Percentiles rank a stretch among this genome's conserved stretches.
phyloP scores from a whole-genome alignment of 148 eudicot genomes.

The Silene latifolia region DNA sequence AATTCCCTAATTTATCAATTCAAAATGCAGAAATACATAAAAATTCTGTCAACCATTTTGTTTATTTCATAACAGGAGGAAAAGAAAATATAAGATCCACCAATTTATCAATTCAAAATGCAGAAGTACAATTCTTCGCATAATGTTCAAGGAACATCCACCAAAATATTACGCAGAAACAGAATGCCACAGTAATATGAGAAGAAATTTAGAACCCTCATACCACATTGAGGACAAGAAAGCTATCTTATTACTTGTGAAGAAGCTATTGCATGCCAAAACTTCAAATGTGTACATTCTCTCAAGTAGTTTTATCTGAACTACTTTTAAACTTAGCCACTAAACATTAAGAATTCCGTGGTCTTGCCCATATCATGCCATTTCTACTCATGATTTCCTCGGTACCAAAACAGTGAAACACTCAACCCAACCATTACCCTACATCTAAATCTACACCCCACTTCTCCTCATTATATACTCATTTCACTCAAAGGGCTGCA shows the following conservation, averaged over 20 bases:
- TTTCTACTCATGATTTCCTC: not conserved
- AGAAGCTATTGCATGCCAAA: not conserved
- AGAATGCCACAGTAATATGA: not conserved
- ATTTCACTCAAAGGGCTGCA: not conserved
- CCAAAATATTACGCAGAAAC: not conserved
- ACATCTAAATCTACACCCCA: not conserved
- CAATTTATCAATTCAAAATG: not conserved
- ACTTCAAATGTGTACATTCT: not conserved
- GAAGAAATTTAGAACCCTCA: not conserved
- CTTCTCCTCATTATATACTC: not conserved
- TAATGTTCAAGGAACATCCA: not conserved
- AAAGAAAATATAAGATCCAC: not conserved
- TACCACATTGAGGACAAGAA: slow-evolving; percentile 1
- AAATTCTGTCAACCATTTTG: not conserved
- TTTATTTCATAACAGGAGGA: not conserved
- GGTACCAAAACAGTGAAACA: not conserved
- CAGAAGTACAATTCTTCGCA: not conserved
- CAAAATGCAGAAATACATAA: not conserved
- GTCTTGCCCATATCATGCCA: not conserved
- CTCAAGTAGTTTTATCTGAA: not conserved
- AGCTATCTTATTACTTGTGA: not conserved
- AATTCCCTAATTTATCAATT: too few species aligned
- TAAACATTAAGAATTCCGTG: not conserved
- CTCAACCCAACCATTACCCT: not conserved
- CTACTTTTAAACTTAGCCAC: not conserved